Base-by-base conservation (phyloP, 306 rosid species). In the Vachellia collinsii region DNA sequence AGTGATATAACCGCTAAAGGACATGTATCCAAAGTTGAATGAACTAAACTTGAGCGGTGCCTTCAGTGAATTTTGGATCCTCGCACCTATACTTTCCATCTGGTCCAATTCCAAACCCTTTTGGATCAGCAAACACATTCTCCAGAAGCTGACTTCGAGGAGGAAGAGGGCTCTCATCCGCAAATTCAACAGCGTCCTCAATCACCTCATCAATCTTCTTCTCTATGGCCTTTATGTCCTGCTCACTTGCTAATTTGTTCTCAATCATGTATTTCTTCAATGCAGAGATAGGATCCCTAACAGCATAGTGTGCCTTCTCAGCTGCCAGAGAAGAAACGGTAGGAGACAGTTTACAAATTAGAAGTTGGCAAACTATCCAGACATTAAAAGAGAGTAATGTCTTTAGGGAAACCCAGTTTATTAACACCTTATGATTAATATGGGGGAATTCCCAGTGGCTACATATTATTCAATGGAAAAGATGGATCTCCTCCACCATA, bases 71-170 rank as follows among this genome's bases (percentile, higher is more conserved):
- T 66, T 94, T 94, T 81, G 97, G 98, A 88, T 94, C 97, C 88
- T 94, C 97, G 36, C 97, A 94, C 88, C 97, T 88, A 84, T 94
- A 92, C 74, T 75, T 88, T 54, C 98, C 98, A 85, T 94, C 98
- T 41, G 97, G 98, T 22, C 95, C 98, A 48, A 94, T 91, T 78
- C 98, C 98, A 83, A 94, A 94, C 61, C 97, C 97, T 75, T 92
- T 94, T 25, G 97, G 92, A 88, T 94, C 97, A 29, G 97, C 97
- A 88, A 94, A 94, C 65, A 92, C 98, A 63, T 94, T 94, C 88
- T 96, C 97, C 54, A 94, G 86, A 75, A 94, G 94, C 92, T 94
- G 97, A 87, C 91, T 92, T 79, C 98, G 98, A 0, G 58, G 78
- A 34, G 99, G 98, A 75, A 3, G 86, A 10, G 99, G 97, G 74